phyloP scores from a whole-genome alignment of 225 moss, liverwort and hornwort species.

The Polytrichum commune region DNA sequence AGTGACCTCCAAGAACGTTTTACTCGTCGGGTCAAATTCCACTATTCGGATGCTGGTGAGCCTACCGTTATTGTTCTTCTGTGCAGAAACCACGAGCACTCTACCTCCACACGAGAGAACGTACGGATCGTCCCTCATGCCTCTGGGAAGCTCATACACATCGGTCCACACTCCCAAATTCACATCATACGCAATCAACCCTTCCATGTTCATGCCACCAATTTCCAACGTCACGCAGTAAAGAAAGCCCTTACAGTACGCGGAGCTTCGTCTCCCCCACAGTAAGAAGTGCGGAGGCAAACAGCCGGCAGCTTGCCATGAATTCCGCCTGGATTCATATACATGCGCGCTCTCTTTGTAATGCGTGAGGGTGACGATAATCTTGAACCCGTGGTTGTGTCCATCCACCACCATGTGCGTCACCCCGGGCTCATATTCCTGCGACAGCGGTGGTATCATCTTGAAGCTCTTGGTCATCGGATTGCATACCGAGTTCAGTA shows the following conservation, averaged over 20 bases:
- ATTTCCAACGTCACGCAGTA: conserved; percentile 65
- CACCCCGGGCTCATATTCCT: conserved; percentile 49
- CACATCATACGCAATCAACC: conserved; percentile 57
- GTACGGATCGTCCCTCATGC: conserved; percentile 58
- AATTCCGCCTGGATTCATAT: conserved; percentile 47
- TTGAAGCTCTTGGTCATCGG: conserved; percentile 44
- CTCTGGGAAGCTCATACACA: conserved; percentile 50
- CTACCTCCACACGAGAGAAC: conserved; percentile 47
- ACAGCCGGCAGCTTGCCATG: conserved; percentile 54
- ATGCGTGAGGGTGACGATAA: conserved; percentile 49
- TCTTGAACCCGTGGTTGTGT: conserved; percentile 35
- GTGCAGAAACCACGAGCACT: conserved; percentile 56
- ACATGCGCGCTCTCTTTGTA: conserved; percentile 55
- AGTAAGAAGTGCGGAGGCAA: conserved; percentile 52
- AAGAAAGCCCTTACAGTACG: conserved; percentile 51
- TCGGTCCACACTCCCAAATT: conserved; percentile 55
- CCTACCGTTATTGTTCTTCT: conserved; percentile 52
- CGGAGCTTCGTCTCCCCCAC: conserved; percentile 52
- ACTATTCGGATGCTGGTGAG: conserved; percentile 64
- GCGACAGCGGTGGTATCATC: conserved; percentile 34
- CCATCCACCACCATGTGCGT: conserved; percentile 63
- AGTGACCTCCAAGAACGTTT: conserved; percentile 43
- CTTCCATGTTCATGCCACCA: conserved; percentile 55
- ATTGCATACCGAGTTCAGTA: conserved; percentile 49
- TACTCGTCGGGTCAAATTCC: conserved; percentile 49